Conservation (phyloP, 768 basidiomycete species). For the Lyophyllum semitale region DNA sequence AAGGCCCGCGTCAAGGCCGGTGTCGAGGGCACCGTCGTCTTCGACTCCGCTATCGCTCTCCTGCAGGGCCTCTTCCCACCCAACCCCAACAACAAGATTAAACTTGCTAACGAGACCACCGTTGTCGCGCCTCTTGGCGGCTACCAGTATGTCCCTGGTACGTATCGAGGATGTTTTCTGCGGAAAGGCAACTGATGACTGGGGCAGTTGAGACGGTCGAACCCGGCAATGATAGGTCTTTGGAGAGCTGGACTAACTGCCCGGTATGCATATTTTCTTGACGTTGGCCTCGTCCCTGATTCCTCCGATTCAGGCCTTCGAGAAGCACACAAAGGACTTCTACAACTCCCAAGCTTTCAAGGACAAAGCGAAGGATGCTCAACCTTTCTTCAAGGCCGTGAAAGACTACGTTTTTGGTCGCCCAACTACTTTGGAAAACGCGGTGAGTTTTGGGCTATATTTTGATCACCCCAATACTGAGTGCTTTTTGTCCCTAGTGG, state of each 20-base stretch:
- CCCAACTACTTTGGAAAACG: constrained; percentile 66
- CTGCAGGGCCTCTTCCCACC: constrained; percentile 88
- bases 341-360: constrained; percentile 70
- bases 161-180: constrained; percentile 14
- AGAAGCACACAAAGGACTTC: constrained; percentile 62
- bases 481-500: constrained; percentile 50
- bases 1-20: constrained; percentile 82
- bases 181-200: neutral
- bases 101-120: constrained; percentile 75
- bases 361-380: constrained; percentile 52
- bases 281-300: neutral
- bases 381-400: constrained; percentile 64
- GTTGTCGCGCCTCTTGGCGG: constrained; percentile 76
- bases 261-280: constrained; percentile 33
- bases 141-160: constrained; percentile 86
- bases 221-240: constrained; percentile 77
- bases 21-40: constrained; percentile 82
- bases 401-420: constrained; percentile 75
- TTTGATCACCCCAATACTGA: neutral
- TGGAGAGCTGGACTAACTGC: constrained; percentile 77
- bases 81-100: constrained; percentile 68
- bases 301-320: constrained; percentile 50
- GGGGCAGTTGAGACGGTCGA: constrained; percentile 79
- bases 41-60: constrained; percentile 83
- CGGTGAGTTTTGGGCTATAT: constrained; percentile 43